Base-by-base conservation (phyloP, 2,329 filamentous ascomycete genomes). In the Penicillium italicum region DNA sequence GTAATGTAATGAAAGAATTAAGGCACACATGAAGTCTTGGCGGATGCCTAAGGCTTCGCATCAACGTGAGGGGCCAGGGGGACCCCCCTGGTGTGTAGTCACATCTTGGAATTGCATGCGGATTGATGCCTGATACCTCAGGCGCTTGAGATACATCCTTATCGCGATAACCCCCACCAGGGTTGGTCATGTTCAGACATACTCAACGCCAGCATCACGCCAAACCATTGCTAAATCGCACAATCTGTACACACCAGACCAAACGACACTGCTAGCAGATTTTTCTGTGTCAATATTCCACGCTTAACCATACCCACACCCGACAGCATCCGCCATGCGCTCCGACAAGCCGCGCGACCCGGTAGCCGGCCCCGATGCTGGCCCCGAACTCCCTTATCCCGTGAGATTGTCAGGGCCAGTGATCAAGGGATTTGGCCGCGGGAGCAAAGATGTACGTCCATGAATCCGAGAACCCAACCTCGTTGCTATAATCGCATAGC, bases 381-480 rank as follows among this genome's bases (percentile, higher is more conserved):
- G 91, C 3, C 93, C 93, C 12, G 80, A 85, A 66, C 49, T 84
- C 6, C 94, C 94, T 0, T 97, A 86, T 73, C 94, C 94, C 0
- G 81, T 96, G 65, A 84, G 82, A 64, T 86, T 97, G 76, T 87
- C 89, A 59, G 94, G 94, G 24, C 85, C 87, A 53, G 91, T 99
- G 24, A 91, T 97, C 67, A 88, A 90, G 67, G 94, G 94, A 33
- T 97, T 97, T 73, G 93, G 94, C 40, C 85, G 94, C 57, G 94
- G 94, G 16, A 96, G 90, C 68, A 95, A 91, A 79, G 92, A 97
- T 77, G 90, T 92, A 72, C 56, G 76, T 49, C 11, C 3, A 11
- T 28, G 24, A 16, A 22, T 33, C 24, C 10, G 4, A 3, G 12
- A 33, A 20, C 6, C 4, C 3, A 16, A 36, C 4, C 11, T 33